Percentiles rank a stretch among this genome's conserved stretches.
These are phyloP conservation scores for Suhomyces kilbournensis DNA, from an alignment of 805 yeast genomes.

Conservation along the genomic window DNA sequence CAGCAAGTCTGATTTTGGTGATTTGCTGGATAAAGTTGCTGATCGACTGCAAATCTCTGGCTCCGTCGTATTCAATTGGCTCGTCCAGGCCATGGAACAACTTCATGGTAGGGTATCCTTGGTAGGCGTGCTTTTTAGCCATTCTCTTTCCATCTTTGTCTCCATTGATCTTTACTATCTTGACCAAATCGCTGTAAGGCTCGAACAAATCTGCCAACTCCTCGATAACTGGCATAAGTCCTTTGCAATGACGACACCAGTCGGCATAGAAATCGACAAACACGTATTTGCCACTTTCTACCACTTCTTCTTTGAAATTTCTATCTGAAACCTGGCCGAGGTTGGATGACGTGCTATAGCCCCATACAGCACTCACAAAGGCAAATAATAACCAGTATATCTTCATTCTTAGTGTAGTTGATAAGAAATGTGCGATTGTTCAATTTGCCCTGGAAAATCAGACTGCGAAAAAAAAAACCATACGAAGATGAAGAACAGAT, in stretches of 20 bases:
- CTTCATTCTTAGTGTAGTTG: not conserved
- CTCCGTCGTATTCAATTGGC: constrained; percentile 57
- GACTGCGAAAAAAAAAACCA: not conserved
- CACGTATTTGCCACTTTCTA: constrained; percentile 48
- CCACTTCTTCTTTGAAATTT: constrained; percentile 53
- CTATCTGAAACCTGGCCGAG: constrained; percentile 46
- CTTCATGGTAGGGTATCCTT: constrained; percentile 65
- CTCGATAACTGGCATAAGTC: constrained; percentile 46
- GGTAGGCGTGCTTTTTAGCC: constrained; percentile 48
- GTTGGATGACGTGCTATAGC: constrained; percentile 15
- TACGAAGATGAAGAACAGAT: no score
- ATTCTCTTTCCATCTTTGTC: constrained; percentile 50
- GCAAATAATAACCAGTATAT: not conserved
- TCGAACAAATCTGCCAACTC: constrained; percentile 31
- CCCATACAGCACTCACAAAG: not conserved
- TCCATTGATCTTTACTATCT: constrained; percentile 57
- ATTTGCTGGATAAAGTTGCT: constrained; percentile 48
- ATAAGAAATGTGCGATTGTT: not conserved
- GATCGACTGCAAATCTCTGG: constrained; percentile 49
- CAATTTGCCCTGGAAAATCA: not conserved
- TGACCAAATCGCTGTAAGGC: constrained; percentile 33
- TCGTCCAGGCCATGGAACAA: constrained; percentile 51
- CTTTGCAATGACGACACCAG: constrained; percentile 72
- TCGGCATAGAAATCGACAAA: constrained; percentile 57
- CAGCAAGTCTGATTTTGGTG: constrained; percentile 23